Base-by-base conservation (phyloP, 2,329 filamentous ascomycete species). In the Scedosporium dehoogii region DNA sequence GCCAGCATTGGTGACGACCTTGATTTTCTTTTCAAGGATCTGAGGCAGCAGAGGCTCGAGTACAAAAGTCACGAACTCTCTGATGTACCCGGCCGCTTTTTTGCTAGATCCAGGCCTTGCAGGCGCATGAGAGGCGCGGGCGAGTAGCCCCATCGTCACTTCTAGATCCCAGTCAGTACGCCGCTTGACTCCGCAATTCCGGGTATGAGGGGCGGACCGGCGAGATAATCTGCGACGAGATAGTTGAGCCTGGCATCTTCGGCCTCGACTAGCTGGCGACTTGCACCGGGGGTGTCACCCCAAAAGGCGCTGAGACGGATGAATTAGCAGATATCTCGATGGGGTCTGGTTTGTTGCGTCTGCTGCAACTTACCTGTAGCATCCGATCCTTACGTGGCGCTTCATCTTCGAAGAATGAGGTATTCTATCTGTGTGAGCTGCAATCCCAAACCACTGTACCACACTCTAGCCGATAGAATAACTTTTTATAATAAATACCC, bases 161-260 rank as follows among this genome's bases (percentile, higher is more conserved):
- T 58, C 56, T 55, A 23, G 21, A 21, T 12, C 6, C n/a, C 6
- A 48, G 44, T 48, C 16, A 48, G 7, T 48, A 48, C 18, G 21
- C 9, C 44, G 16, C 44, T 10, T 5, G 44, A 38, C 6, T 12
- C 33, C 33, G 10, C 33, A 38, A 6, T 38, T 38, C 33, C 6
- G 9, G 33, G 7, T 51, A 23, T 27, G n/a, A 38, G 23, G 5
- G 6, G 23, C 51, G 6, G 7, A 55, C 51, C 51, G n/a, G 60
- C 60, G 27, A 62, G 60, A 18, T 62, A 62, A 53, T 62, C 60
- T 9, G 48, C 60, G 6, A 62, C 60, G 16, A 62, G 60, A 41
- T 62, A 62, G 23, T 62, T 48, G 18, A 62, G 60, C 16, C 41
- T 25, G 2, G 60, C 60, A 58, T 62, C 60, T 46, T 62, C 51